These are phyloP conservation scores for Pseudocercospora vitis DNA, from an alignment of 2,329 filamentous ascomycete species.

Conservation along the genomic window DNA sequence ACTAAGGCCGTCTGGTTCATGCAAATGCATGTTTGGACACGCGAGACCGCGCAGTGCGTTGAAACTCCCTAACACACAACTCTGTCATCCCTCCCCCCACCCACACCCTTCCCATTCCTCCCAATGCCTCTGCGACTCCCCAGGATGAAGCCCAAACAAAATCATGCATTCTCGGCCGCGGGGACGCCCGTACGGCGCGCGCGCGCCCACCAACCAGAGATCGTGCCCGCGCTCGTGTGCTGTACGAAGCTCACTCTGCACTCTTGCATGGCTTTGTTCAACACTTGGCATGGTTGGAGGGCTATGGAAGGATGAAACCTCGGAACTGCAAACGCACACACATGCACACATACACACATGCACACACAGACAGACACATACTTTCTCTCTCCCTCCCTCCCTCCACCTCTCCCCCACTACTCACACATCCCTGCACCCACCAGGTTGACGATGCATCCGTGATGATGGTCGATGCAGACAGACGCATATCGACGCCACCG, in stretches of 20 bases:
- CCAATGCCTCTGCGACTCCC: neutral
- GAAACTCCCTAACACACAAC: too few relatives aligned
- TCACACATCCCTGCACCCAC: constrained; percentile 12
- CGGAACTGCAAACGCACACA: neutral
- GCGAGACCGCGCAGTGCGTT: neutral
- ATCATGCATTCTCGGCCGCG: too few relatives aligned
- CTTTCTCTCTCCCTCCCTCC: too few relatives aligned
- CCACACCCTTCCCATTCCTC: too few relatives aligned
- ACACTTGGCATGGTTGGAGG: constrained; percentile 1
- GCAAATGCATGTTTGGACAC: neutral
- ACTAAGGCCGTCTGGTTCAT: constrained; percentile 2
- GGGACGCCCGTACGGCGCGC: too few relatives aligned
- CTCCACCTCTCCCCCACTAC: too few relatives aligned
- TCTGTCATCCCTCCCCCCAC: too few relatives aligned
- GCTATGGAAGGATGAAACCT: constrained; percentile 5
- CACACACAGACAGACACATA: too few relatives aligned
- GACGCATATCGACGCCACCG: constrained; percentile 14
- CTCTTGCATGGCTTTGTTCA: neutral
- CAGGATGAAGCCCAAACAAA: neutral
- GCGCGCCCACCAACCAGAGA: neutral
- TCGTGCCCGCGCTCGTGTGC: neutral
- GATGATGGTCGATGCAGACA: constrained; percentile 9
- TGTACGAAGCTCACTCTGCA: neutral
- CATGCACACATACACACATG: too few relatives aligned
- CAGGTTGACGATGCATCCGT: constrained; percentile 7